Evolutionary conservation across 129 eudicot genomes (phyloP), one percentile per base, ranked within the genome.

Genomic region (Centella asiatica): DNA sequence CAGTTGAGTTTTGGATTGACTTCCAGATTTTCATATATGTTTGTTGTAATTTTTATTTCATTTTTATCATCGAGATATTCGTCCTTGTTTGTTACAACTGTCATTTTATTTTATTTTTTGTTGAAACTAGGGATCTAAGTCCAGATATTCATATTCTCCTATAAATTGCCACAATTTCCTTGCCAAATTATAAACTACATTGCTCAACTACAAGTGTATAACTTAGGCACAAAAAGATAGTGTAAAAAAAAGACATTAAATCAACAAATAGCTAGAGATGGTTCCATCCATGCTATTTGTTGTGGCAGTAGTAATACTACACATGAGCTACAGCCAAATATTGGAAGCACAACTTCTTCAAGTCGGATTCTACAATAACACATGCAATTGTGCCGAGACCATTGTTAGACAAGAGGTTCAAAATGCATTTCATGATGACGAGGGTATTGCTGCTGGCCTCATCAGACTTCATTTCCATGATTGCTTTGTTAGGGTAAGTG

Each of bases 401-500:
- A 48, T 72, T 36, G 65, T 72, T 6, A 47, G 47, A 4, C 51
- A 72, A 12, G 77, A 72, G 56, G 77, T 72, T 6, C 18, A 10
- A 19, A 46, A 18, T 6, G 66, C 53, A 36, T 71, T 71, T n/a
- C 29, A 2, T 1, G 10, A 13, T 2, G 45, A 66, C 50, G 66
- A 31, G 6, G 72, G 72, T 37, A 18, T 58, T 22, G 78, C 78
- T 47, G 37, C 64, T 28, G 72, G 69, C 27, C 55, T 66, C 13
- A 11, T 59, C 6, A 59, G 72, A 60, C 26, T 50, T 50, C 68
- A 51, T 36, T 73, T 73, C 51, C 78, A 73, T 42, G 78, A 73
- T 32, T 67, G 72, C 32, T 57, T 73, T 59, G 78, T 66, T 52
- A 39, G 62, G 78, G 78, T 73, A 60, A 36, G 4, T 54, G 28